Base-by-base conservation (phyloP, 768 basidiomycete genomes). In the Filobasidium floriforme region DNA sequence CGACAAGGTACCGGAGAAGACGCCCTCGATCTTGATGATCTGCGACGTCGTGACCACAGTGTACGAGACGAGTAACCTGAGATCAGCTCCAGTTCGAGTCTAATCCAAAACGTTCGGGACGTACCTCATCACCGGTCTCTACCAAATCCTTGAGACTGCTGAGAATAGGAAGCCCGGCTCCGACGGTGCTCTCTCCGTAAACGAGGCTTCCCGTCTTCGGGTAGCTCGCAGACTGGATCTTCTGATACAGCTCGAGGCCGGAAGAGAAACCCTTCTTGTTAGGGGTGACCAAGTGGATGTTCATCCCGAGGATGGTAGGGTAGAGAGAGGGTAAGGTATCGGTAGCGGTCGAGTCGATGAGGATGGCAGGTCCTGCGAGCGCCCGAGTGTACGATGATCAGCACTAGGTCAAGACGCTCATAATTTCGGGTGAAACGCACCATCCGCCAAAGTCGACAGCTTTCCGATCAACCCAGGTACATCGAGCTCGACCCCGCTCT, bases 261-360 rank as follows among this genome's bases (percentile, higher is more conserved):
- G 88, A 87, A 15, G 91, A 93, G 75, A 87, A 91, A 0, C 89
- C 96, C 80, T 97, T 98, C 80, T 99, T 99, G 83, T 98, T 99
- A 18, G 96, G 94, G 0, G 96, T 99, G 55, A 94, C 86, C 72
- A 99, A 85, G 74, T 87, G 84, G 66, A 98, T 84, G 2, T 93
- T 92, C 4, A 84, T 83, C 60, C 81, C 80, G 52, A 98, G 80
- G 80, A 92, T 88, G 43, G 80, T 79, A 0, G 96, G 91, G 78
- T 98, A 99, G 62, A 87, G 73, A 26, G 81, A 81, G 1, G 94
- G 93, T 22, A 98, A 85, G 15, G 81, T 82, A 44, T 90, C 88
- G 41, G 89, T 88, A 0, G 92, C 89, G 0, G 96, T 97, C 77
- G 92, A 94, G 79, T 99, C 96, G 66, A 99, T 88, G 37, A 89